Percentiles rank a stretch among this genome's conserved stretches.
These are phyloP conservation scores for Penicillium sp. DNA, from an alignment of 2,329 filamentous ascomycete genomes.

Conservation along the genomic window DNA sequence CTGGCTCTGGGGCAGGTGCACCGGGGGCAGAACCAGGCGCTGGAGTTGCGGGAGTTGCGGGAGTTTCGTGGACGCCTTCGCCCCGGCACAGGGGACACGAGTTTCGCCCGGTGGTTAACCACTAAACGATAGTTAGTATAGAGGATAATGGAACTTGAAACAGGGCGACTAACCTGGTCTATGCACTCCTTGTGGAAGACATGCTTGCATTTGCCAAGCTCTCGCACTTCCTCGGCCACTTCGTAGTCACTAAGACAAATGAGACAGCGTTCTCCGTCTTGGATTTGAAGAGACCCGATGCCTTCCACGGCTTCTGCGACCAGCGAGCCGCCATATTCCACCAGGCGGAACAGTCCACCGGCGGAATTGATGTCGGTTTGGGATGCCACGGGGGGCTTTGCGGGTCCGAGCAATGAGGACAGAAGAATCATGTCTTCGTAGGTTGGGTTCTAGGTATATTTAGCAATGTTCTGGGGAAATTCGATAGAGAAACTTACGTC, in stretches of 20 bases:
- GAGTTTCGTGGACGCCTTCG: conserved; percentile 44
- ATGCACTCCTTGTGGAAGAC: conserved; percentile 70
- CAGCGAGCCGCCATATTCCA: conserved; percentile 44
- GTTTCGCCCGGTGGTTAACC: conserved; percentile 61
- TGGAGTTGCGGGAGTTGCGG: too few relatives aligned
- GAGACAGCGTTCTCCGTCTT: conserved; percentile 60
- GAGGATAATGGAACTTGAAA: conserved; percentile 4
- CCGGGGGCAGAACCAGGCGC: conserved; percentile 14
- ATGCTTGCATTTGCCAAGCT: conserved; percentile 65
- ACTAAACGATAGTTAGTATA: conserved; percentile 50
- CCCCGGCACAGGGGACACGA: conserved; percentile 42
- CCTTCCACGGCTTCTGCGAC: conserved; percentile 52
- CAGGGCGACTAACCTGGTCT: conserved; percentile 59
- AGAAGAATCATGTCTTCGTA: conserved; percentile 74
- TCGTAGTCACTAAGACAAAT: conserved; percentile 70
- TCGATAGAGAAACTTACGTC: conserved; percentile 52
- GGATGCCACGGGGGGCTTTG: conserved; percentile 68
- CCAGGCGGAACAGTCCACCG: conserved; percentile 61
- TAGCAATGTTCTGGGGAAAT: background rate
- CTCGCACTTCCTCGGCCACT: conserved; percentile 60
- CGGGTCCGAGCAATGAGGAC: conserved; percentile 66
- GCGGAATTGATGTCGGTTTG: conserved; percentile 65
- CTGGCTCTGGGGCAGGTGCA: conserved; percentile 17
- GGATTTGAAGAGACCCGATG: conserved; percentile 35
- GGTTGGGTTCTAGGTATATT: conserved; percentile 55